Evolutionary conservation across 768 basidiomycete genomes (phyloP).

Genomic region (Boletus reticulatus): DNA sequence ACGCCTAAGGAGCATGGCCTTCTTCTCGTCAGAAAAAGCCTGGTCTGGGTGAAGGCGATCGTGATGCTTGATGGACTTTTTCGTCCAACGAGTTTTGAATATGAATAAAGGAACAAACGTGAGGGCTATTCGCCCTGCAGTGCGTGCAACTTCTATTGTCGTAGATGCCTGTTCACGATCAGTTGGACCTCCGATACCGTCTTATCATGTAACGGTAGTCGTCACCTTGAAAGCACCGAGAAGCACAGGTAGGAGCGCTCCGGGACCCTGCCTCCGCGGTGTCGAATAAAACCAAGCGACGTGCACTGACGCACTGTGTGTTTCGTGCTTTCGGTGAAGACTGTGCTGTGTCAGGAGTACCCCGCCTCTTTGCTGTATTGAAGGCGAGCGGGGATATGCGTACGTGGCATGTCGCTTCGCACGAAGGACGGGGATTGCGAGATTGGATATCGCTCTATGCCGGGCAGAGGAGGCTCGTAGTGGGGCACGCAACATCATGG

Average conservation of each 20-base stretch:
- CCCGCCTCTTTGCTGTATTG: slow-evolving; percentile 1
- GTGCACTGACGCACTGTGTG: background rate
- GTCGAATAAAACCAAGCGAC: slow-evolving; percentile 43
- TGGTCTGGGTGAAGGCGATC: slow-evolving; percentile 36
- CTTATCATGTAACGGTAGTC: background rate
- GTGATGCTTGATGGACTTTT: slow-evolving; percentile 47
- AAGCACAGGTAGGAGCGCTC: slow-evolving; percentile 46
- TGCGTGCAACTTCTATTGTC: slow-evolving; percentile 69
- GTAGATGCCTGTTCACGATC: slow-evolving; percentile 57
- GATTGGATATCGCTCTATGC: background rate
- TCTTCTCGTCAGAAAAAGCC: slow-evolving; percentile 53
- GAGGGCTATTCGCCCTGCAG: slow-evolving; percentile 66
- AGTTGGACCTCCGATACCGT: background rate
- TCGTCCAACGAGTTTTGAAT: slow-evolving; percentile 53
- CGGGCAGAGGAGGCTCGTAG: slow-evolving; percentile 5
- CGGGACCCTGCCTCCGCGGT: slow-evolving; percentile 23
- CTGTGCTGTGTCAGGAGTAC: slow-evolving; percentile 5
- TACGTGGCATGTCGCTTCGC: background rate
- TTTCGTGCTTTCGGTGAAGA: slow-evolving; percentile 1
- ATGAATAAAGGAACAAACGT: slow-evolving; percentile 73
- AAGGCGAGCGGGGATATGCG: background rate
- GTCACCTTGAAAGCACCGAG: slow-evolving; percentile 63
- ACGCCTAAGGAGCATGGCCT: slow-evolving; percentile 42
- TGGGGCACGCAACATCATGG: slow-evolving; percentile 45
- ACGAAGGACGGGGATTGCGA: background rate